These are phyloP conservation scores for Daedaleopsis sinensis DNA, from an alignment of 768 basidiomycete species.

Conservation along the genomic window DNA sequence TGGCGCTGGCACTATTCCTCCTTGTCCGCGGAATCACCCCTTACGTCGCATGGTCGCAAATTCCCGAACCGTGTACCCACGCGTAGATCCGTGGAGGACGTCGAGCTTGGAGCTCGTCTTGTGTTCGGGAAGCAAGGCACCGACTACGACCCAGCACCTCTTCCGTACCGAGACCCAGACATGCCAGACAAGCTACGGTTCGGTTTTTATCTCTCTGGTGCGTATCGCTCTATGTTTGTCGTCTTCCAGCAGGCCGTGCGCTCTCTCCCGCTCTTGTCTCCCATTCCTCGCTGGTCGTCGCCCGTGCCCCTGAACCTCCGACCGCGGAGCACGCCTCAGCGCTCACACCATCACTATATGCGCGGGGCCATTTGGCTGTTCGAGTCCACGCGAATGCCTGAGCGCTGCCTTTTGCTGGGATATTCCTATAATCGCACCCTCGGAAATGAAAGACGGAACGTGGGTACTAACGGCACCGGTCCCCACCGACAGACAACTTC, in stretches of 20 bases:
- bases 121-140: constrained; percentile 57
- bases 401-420: not conserved
- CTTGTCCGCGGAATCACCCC: not conserved
- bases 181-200: constrained; percentile 41
- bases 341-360: not conserved
- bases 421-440: not conserved
- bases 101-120: constrained; percentile 59
- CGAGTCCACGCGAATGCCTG: not conserved
- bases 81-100: constrained; percentile 65
- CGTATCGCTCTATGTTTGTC: not conserved
- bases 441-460: not conserved
- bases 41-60: not conserved
- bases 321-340: not conserved
- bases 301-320: not conserved
- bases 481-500: constrained; percentile 49
- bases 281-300: not conserved
- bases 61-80: not conserved
- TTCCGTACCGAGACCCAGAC: constrained; percentile 39
- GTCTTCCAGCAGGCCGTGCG: not conserved
- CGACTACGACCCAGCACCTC: constrained; percentile 31
- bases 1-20: not conserved
- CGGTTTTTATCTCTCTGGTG: constrained; percentile 41
- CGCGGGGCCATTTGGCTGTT: not conserved
- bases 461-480: not conserved
- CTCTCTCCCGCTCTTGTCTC: not conserved